Base-by-base conservation (phyloP, 2,329 filamentous ascomycete species). In the Podosphaera leucotricha region DNA sequence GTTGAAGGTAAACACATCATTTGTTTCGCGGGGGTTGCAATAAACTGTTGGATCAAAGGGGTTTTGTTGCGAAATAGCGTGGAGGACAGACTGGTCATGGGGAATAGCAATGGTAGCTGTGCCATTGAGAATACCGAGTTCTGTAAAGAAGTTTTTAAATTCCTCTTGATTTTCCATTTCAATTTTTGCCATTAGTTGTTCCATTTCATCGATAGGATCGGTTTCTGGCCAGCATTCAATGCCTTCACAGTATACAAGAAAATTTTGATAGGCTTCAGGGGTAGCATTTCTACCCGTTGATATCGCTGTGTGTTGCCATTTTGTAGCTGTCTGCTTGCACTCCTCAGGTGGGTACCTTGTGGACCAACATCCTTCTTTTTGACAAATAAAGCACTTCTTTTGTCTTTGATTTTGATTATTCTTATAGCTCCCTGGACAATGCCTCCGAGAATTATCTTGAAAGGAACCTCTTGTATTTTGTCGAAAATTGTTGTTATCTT, bases 381-480 rank as follows among this genome's bases (percentile, higher is more conserved):
- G 26, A 30, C 41, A 42, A 33, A 42, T 26, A 42, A 42, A 42
- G n/a, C 40, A 42, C 19, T 42, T 42, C 22, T 42, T 42, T 38
- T 38, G 6, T 20, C 36, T 38, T 38, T 40, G 38, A 40, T n/a
- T 6, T n/a, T 40, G 18, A 40, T 21, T 40, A 21, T 24, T 21
- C 19, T 22, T 19, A 40, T 21, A 40, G 13, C 21, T 40, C 13
- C 20, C 20, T 40, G 20, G 20, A 21, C 21, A 6, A 21, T 21
- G 11, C 21, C 38, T 21, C 19, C 18, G 8, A 22, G 38, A 24
- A 21, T 40, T 40, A 13, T 21, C 21, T 24, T 24, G 7, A 24
- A 22, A 21, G 6, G 38, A 24, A 24, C 20, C 20, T 24, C 21
- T 21, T 10, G 13, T 40, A n/a, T 21, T 40, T 22, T 24, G 28